These are phyloP conservation scores for Alternaria conjuncta DNA, from an alignment of 2,329 filamentous ascomycete genomes.

Conservation along the genomic window DNA sequence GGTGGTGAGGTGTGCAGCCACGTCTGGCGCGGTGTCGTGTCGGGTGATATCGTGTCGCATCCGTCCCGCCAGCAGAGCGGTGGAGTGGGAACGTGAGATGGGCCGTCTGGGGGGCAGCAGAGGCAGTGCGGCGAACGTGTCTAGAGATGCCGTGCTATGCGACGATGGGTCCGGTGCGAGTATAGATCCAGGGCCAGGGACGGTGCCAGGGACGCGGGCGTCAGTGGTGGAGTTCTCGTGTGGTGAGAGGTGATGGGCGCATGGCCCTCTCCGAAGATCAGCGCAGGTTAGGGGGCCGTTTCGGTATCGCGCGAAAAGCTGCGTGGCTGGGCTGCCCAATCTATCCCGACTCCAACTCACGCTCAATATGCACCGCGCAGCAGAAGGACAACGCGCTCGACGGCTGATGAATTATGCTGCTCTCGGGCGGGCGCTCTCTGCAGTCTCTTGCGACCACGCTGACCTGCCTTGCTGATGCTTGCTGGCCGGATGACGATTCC, in stretches of 20 bases:
- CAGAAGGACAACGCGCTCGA: background rate
- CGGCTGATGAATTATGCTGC: background rate
- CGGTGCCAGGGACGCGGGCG: slow-evolving; percentile 34
- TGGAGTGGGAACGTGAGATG: slow-evolving; percentile 23
- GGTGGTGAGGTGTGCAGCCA: slow-evolving; percentile 22
- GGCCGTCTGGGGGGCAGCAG: slow-evolving; percentile 28
- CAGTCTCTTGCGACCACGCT: background rate
- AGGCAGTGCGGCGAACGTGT: slow-evolving; percentile 28
- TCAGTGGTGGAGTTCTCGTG: slow-evolving; percentile 29
- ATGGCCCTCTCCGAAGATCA: slow-evolving; percentile 29
- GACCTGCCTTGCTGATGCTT: background rate
- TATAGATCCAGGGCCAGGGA: slow-evolving; percentile 32
- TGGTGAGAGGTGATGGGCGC: slow-evolving; percentile 36
- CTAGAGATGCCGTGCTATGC: slow-evolving; percentile 29
- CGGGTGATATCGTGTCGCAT: slow-evolving; percentile 43
- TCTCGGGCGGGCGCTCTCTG: background rate
- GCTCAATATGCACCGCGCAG: slow-evolving; percentile 1
- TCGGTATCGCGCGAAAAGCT: slow-evolving; percentile 31
- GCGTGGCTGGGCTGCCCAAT: slow-evolving; percentile 29
- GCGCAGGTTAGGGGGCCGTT: slow-evolving; percentile 28
- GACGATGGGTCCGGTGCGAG: slow-evolving; percentile 36
- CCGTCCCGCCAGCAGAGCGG: slow-evolving; percentile 37
- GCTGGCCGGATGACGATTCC: slow-evolving; percentile 14
- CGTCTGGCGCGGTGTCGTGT: slow-evolving; percentile 34
- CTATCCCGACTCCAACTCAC: slow-evolving; percentile 13